Evolutionary conservation across 2,329 filamentous ascomycete genomes (phyloP), one percentile per base, ranked within the genome.

Genomic region (Diaporthe sp.): DNA sequence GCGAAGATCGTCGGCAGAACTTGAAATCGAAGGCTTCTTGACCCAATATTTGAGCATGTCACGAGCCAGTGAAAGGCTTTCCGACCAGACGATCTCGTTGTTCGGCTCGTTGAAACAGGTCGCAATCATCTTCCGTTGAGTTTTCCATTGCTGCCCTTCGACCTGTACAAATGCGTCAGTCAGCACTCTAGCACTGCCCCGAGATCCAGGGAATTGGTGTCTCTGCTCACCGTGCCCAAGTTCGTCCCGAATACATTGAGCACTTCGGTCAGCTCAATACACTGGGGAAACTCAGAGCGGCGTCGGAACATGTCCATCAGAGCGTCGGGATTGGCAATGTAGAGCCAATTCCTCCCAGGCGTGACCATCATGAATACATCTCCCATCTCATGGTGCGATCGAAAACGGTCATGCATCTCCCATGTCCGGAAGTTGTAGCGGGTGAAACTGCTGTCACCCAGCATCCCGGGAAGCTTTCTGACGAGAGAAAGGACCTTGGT

Each of bases 361-460:
- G 74, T 72, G 0, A 67, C 70, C 4, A 69, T 37, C 2, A 75
- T 69, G 19, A 53, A 81, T 9, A 70, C 77, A 53, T 81, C 79
- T 1, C 81, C 81, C 74, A 81, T 78, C 73, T 81, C 79, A 5
- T 77, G 72, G 61, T 81, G 74, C 7, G 69, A 61, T 8, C 12
- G 4, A 22, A 25, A 75, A 7, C 74, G 37, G 28, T 73, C 53
- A 4, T 58, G 34, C 2, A 73, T 17, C 37, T 75, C 57, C 79
- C 79, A 83, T 31, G 78, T 79, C 10, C 80, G 78, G 44, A 67
- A 83, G 62, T 83, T 83, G 76, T 80, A 83, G 3, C 82, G 71
- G 4, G 80, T 81, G 72, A 84, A 82, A 75, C 74, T 82, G 73
- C 78, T 81, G 17, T 81, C 75, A 3, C 81, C 79, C 1, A 39